Conservation (phyloP, 2,329 filamentous ascomycete species). For the Fulvia fulva region DNA sequence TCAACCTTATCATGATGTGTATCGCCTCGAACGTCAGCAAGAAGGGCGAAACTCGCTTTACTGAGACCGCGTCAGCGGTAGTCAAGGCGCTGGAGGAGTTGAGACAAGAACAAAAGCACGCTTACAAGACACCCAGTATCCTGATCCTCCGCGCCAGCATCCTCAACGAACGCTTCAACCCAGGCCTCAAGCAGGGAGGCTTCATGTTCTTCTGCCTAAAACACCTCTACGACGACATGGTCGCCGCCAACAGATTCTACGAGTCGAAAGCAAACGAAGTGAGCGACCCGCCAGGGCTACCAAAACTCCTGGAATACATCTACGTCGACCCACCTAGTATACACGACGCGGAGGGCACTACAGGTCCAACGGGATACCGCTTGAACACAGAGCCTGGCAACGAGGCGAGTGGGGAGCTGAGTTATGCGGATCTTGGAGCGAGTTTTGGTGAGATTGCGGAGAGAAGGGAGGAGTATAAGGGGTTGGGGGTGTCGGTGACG, state of each 20-base stretch:
- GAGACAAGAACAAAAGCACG: neutral
- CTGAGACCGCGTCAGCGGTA: slow-evolving; percentile 16
- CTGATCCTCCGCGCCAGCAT: slow-evolving; percentile 13
- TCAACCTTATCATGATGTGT: slow-evolving; percentile 27
- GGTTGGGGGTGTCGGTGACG: slow-evolving; percentile 51
- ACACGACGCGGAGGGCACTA: neutral
- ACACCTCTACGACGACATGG: neutral
- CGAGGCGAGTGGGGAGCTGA: neutral
- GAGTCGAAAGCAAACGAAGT: neutral
- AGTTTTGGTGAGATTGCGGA: neutral
- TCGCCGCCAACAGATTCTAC: neutral
- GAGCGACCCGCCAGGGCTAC: neutral
- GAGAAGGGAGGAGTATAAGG: neutral
- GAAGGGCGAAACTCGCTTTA: slow-evolving; percentile 4
- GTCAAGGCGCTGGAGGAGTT: slow-evolving; percentile 6
- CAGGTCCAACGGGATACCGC: neutral
- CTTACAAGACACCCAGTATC: slow-evolving; percentile 12
- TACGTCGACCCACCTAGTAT: neutral
- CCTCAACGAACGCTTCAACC: slow-evolving; percentile 7
- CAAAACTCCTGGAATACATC: neutral
- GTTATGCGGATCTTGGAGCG: neutral
- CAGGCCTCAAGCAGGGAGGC: neutral
- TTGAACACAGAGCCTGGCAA: neutral
- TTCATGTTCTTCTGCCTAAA: neutral
- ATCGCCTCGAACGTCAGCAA: slow-evolving; percentile 20